phyloP scores from a whole-genome alignment of 1,284 basidiomycete genomes.

The Ceratobasidium sp. region DNA sequence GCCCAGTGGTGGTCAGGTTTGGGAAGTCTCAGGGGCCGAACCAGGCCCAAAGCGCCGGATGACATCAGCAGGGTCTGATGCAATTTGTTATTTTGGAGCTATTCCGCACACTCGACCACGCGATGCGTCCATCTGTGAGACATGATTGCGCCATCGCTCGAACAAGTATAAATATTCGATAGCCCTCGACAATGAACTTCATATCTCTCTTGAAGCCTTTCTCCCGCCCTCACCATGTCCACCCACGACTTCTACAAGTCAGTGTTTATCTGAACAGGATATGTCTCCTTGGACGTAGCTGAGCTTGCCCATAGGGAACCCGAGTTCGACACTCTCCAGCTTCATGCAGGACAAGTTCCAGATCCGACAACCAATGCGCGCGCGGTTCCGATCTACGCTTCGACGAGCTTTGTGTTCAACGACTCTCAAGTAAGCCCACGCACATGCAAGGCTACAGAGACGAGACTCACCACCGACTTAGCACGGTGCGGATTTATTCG shows the following conservation, averaged over 20 bases:
- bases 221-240: neutral
- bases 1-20: neutral
- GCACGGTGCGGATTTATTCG: slow-evolving; percentile 87
- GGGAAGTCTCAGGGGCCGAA: neutral
- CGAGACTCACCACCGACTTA: slow-evolving; percentile 46
- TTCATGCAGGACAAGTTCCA: slow-evolving; percentile 79
- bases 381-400: slow-evolving; percentile 83
- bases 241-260: slow-evolving; percentile 31
- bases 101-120: neutral
- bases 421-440: slow-evolving; percentile 63
- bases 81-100: neutral
- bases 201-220: neutral
- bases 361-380: slow-evolving; percentile 56
- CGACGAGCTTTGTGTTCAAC: slow-evolving; percentile 82
- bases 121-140: slow-evolving; percentile 1
- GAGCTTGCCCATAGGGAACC: slow-evolving; percentile 54
- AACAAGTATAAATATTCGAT: neutral
- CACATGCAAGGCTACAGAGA: neutral
- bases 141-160: slow-evolving; percentile 33
- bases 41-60: neutral
- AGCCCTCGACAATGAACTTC: neutral
- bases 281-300: neutral
- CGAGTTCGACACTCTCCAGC: slow-evolving; percentile 83
- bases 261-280: neutral
- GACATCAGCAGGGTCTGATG: neutral